Base-by-base conservation (phyloP, 2,329 filamentous ascomycete species). In the Colletotrichum camelliae region DNA sequence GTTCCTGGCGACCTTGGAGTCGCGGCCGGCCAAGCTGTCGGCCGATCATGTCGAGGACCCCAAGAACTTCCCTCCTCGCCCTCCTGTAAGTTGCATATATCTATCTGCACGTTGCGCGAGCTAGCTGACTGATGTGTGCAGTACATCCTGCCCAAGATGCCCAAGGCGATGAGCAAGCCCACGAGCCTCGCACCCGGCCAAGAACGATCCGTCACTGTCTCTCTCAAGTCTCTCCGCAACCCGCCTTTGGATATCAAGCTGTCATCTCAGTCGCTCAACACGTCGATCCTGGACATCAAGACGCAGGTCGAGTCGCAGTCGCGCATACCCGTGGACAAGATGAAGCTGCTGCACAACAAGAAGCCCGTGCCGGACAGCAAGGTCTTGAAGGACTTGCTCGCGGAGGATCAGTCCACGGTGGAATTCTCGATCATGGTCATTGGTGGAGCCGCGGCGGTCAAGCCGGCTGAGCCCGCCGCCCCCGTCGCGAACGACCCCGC, bases 391-490 rank as follows among this genome's bases (percentile, higher is more conserved):
- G 96, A 98, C 74, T 82, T 97, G 1, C 79, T 96, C 2, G 88
- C 88, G 0, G 88, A 90, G 5, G 91, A 91, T 60, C 88, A 86
- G 33, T 88, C 79, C 79, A 84, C 80, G 2, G 88, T 96, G 0
- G 96, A 98, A 83, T 93, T 98, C 77, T 92, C 92, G 2, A 90
- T 98, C 71, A 98, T 98, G 96, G 89, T 98, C 24, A 92, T 98
- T 82, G 94, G 94, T 4, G 96, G 95, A 27, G 86, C 87, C 15
- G 86, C 87, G 48, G 87, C 86, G 1, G 86, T 87, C 62, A 83
- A 85, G 70, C 85, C 85, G 35, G 86, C 85, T 37, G 86, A 86
- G 74, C 80, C 81, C 29, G 82, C 80, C n/a, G 80, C 73, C 12
- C 83, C 85, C 65, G 87, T 83, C 39, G 79, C 83, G 10, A 85